Evolutionary conservation across 331 rosid genomes (phyloP), one percentile per base, ranked within the genome.

Genomic region (Quercus tomentella): DNA sequence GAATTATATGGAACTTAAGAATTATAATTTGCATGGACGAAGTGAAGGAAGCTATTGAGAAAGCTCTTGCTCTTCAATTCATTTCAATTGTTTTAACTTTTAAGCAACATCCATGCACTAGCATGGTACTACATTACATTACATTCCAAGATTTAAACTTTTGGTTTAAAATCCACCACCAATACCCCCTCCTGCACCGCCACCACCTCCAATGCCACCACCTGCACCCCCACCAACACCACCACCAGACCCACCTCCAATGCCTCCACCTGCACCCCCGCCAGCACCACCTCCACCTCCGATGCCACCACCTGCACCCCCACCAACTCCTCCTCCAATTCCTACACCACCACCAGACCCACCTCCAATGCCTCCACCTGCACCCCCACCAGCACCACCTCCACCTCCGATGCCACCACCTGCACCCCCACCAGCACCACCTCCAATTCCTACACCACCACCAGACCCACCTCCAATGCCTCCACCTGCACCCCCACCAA

Each of bases 121-220:
- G 56, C 80, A 71, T 20, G 75, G 79, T 51, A 30, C 21, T 43
- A 7, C 76, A 58, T 7, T 6, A 70, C 54, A 41, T 55, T 72
- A 72, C 66, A 71, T 0, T 18, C 57, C 14, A 4, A 69, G 14
- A 28, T 14, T 3, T 26, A n/a, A 74, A 61, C 21, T 70, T 17
- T 30, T 21, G 66, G 14, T 41, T 83, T 62, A 87, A 67, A 74
- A 72, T 1, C 88, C 81, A 9, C 77, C 84, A 4, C 81, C 87
- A 6, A 70, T 75, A 1, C 83, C 86, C 0, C 31, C 70, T 0
- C 87, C 83, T 0, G 9, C 61, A 0, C 84, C 87, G 0, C 57
- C 80, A 2, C 77, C 86, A 1, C 74, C 83, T 0, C 77, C 79
- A 0, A 51, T 73, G 1, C 77, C 86, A 0, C 74, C 83, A 0